phyloP scores from a whole-genome alignment of 495 filamentous ascomycete genomes.

The Eremomyces bilateralis region DNA sequence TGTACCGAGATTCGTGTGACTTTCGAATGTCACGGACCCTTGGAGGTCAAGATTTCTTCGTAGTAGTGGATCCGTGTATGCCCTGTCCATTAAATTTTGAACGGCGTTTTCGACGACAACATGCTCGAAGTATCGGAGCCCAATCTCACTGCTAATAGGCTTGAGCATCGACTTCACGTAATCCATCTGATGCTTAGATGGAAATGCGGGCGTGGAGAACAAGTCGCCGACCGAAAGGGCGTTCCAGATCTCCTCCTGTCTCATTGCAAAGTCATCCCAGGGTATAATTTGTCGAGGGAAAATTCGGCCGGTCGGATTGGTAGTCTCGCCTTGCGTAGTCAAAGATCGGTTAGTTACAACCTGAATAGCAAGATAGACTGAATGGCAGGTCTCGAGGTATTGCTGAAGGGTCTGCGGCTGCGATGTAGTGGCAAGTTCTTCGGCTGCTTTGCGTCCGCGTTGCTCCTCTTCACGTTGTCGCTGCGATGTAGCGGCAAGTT shows the following conservation, averaged over 20 bases:
- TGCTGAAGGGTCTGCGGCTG: slow-evolving; percentile 11
- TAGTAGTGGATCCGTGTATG: slow-evolving; percentile 12
- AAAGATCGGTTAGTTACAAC: slow-evolving; percentile 16
- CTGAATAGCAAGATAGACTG: slow-evolving; percentile 14
- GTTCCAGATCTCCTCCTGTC: slow-evolving; percentile 14
- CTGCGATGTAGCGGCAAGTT: background rate
- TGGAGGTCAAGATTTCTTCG: slow-evolving; percentile 11
- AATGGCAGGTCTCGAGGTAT: slow-evolving; percentile 18
- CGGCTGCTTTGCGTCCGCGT: slow-evolving; percentile 13
- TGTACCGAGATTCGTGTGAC: slow-evolving; percentile 16
- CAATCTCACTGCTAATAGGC: slow-evolving; percentile 16
- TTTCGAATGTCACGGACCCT: slow-evolving; percentile 16
- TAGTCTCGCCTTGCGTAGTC: slow-evolving; percentile 16
- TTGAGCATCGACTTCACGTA: slow-evolving; percentile 10
- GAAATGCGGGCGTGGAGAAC: slow-evolving; percentile 13
- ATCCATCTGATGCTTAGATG: slow-evolving; percentile 16
- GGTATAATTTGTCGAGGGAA: slow-evolving; percentile 18
- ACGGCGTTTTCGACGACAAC: slow-evolving; percentile 15
- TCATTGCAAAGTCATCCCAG: slow-evolving; percentile 14
- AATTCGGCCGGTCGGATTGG: slow-evolving; percentile 15
- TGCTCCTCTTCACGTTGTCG: slow-evolving; percentile 6
- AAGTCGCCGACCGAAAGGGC: slow-evolving; percentile 8
- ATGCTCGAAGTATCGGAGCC: slow-evolving; percentile 15
- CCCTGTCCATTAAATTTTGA: slow-evolving; percentile 12
- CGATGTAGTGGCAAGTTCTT: slow-evolving; percentile 7